Percentiles rank a stretch among this genome's conserved stretches.
phyloP scores from a whole-genome alignment of 768 basidiomycete species.

The Naganishia vishniacii region DNA sequence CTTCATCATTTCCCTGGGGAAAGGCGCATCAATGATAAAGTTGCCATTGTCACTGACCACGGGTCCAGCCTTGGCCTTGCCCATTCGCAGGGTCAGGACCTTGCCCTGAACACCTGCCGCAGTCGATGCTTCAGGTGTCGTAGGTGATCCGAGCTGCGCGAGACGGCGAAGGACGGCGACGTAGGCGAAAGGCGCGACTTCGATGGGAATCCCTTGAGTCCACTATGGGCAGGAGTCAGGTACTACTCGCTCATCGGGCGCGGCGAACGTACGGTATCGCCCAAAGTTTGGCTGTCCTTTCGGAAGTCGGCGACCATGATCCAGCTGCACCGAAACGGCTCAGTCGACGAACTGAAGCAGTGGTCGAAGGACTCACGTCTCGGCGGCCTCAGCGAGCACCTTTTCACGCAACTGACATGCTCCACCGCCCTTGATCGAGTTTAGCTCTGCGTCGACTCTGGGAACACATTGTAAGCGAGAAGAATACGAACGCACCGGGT shows the following conservation, averaged over 20 bases:
- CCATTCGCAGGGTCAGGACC: slow-evolving; percentile 81
- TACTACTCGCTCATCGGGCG: neutral
- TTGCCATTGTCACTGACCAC: slow-evolving; percentile 96
- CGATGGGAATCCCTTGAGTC: slow-evolving; percentile 82
- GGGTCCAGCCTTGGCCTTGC: slow-evolving; percentile 77
- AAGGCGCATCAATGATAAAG: slow-evolving; percentile 95
- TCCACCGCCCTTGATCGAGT: slow-evolving; percentile 95
- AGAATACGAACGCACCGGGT: neutral
- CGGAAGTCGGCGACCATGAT: slow-evolving; percentile 90
- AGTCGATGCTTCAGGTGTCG: slow-evolving; percentile 1
- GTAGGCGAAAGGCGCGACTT: slow-evolving; percentile 95
- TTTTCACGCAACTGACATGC: slow-evolving; percentile 96
- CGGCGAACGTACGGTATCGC: slow-evolving; percentile 63
- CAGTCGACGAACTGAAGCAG: slow-evolving; percentile 7
- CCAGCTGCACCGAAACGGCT: slow-evolving; percentile 56
- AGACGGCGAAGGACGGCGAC: slow-evolving; percentile 74
- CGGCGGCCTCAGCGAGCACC: slow-evolving; percentile 91
- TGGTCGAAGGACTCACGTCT: slow-evolving; percentile 54
- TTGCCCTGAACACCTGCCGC: slow-evolving; percentile 36
- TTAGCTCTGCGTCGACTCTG: slow-evolving; percentile 78
- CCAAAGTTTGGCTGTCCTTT: slow-evolving; percentile 78
- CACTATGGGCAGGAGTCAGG: slow-evolving; percentile 56
- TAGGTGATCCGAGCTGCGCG: slow-evolving; percentile 48
- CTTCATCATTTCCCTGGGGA: slow-evolving; percentile 62
- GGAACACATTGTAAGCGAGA: neutral